Base-by-base conservation (phyloP, 139 green algal genomes). In the Monoraphidium neglectum region DNA sequence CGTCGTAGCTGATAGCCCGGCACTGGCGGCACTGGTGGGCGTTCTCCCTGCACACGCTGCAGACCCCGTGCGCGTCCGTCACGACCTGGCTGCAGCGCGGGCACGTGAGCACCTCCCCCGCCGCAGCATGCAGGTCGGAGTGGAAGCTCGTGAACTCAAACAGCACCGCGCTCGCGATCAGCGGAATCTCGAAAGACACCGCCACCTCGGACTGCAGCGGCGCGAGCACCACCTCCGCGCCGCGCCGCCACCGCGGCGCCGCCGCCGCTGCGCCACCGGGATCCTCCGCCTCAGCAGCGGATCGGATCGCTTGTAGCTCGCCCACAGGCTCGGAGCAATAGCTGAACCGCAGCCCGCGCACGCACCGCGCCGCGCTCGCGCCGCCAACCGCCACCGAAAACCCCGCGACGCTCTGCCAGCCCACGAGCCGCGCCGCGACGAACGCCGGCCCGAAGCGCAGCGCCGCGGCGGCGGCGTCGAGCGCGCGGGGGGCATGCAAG, bases 1-100 rank as follows among this genome's bases (percentile, higher is more conserved):
- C 72, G 21, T 77, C 40, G 32, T 77, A 77, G 60, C 68, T 77
- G 70, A 77, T 77, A 38, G 66, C 54, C 36, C 70, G 56, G 60
- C 72, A 77, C 56, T 77, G 72, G 24, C 70, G 56, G 57, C 70
- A 77, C 70, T 77, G 70, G 57, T 77, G 68, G 6, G 70, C 70
- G n/a, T 77, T 77, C n/a, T 77, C 70, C 70, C 70, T 77, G 72
- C 72, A 77, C 38, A 70, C 68, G 40, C 72, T 21, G 56, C 72
- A 77, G 10, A 70, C 28, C 38, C 72, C 72, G 43, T 77, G 72
- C 35, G 24, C 54, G 72, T 77, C 72, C 0, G 60, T 70, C 2
- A 77, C 72, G 4, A 77, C 46, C 28, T 77, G 72, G 35, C 72
- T 77, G 60, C 72, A 77, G 30, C 72, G 56, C 30, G 72, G 72